Conservation (phyloP, 108 stramenopile species). For the Nitzschia sp. region DNA sequence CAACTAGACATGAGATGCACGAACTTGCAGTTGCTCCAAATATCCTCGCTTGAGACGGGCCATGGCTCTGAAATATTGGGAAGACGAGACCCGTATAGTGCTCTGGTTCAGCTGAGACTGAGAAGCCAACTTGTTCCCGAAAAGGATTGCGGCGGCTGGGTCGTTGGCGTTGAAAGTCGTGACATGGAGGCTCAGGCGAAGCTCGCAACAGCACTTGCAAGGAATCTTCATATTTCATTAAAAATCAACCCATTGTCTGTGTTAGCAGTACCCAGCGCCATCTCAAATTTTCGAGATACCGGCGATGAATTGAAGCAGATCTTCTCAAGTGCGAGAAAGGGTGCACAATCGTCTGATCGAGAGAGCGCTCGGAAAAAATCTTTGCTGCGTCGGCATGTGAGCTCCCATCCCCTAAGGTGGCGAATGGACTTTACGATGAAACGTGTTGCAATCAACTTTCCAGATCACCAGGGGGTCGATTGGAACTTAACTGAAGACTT, state of each 20-base stretch:
- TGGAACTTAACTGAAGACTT: conserved; percentile 30
- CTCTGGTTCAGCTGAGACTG: conserved; percentile 35
- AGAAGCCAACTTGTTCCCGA: conserved; percentile 40
- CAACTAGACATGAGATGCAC: conserved; percentile 46
- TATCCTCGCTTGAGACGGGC: conserved; percentile 26
- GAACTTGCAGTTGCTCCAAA: conserved; percentile 45
- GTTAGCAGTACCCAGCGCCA: conserved; percentile 18
- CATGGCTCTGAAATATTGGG: conserved; percentile 42
- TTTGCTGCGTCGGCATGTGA: not conserved
- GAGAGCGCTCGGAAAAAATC: not conserved
- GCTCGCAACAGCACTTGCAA: conserved; percentile 5
- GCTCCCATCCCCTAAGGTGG: conserved; percentile 38
- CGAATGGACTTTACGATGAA: conserved; percentile 40
- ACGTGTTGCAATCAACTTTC: conserved; percentile 32
- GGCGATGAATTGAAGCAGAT: conserved; percentile 16
- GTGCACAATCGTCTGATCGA: not conserved
- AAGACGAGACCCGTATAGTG: conserved; percentile 37
- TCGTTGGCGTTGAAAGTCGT: conserved; percentile 29
- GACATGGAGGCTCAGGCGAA: not conserved
- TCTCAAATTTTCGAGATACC: conserved; percentile 7
- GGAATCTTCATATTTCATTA: conserved; percentile 46
- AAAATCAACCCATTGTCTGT: conserved; percentile 26
- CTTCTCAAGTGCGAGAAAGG: not conserved
- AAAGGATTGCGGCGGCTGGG: conserved; percentile 45
- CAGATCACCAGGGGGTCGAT: conserved; percentile 23